Evolutionary conservation across 2,329 filamentous ascomycete genomes (phyloP).

Genomic region (Aspergillus spinulosporus): DNA sequence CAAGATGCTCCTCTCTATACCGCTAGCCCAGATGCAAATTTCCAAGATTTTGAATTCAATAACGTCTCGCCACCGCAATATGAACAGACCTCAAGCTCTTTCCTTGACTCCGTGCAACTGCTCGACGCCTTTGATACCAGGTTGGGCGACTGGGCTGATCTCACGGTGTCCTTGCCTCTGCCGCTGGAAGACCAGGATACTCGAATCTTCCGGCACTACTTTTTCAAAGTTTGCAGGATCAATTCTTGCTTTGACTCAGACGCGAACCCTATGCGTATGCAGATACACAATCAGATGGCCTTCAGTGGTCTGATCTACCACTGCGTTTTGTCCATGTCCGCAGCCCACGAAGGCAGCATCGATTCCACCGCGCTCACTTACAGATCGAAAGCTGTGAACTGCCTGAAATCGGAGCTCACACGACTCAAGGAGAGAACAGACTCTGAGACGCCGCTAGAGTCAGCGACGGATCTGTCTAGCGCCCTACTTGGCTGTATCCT

Average conservation of each 20-base stretch:
- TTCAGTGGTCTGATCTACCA: conserved; percentile 8
- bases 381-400: neutral
- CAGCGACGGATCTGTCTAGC: neutral
- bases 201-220: neutral
- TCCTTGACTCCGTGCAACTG: too few relatives aligned
- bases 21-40: too few relatives aligned
- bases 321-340: conserved; percentile 14
- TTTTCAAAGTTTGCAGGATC: neutral
- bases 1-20: too few relatives aligned
- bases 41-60: too few relatives aligned
- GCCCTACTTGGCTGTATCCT: neutral
- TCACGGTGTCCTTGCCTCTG: neutral
- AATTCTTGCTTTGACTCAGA: conserved; percentile 1
- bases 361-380: neutral
- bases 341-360: conserved; percentile 5
- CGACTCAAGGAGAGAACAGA: too few relatives aligned
- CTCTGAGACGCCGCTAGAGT: too few relatives aligned
- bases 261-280: neutral
- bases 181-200: neutral
- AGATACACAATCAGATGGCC: conserved; percentile 3
- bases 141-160: neutral
- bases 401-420: too few relatives aligned
- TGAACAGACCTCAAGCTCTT: too few relatives aligned
- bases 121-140: neutral
- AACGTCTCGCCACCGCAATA: too few relatives aligned